phyloP scores from a whole-genome alignment of 768 basidiomycete genomes.

The Trametes elegans region DNA sequence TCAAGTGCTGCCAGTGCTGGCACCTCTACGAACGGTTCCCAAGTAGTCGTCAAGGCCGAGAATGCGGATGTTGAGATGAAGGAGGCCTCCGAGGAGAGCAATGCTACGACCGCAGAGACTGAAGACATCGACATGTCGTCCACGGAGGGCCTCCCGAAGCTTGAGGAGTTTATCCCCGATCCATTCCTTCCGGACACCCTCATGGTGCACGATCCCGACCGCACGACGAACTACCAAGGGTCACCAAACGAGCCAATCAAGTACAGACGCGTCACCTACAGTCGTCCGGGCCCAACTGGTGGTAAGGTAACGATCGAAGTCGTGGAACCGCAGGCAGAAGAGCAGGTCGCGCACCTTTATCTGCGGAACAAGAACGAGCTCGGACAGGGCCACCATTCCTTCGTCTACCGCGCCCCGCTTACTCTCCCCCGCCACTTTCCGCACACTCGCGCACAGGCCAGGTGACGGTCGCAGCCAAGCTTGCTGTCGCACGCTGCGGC shows the following conservation, averaged over 20 bases:
- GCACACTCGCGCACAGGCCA: constrained; percentile 23
- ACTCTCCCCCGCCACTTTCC: constrained; percentile 42
- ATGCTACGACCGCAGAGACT: no score
- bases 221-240: background rate
- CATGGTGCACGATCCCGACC: constrained; percentile 25
- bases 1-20: no score
- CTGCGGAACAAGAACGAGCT: constrained; percentile 36
- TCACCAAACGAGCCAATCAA: background rate
- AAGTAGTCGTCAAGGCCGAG: background rate
- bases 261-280: constrained; percentile 21
- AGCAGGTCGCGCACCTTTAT: constrained; percentile 44
- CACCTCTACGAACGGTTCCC: background rate
- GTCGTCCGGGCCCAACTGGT: background rate
- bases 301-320: background rate
- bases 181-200: constrained; percentile 27
- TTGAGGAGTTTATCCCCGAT: constrained; percentile 28
- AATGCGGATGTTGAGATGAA: background rate
- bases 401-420: constrained; percentile 49
- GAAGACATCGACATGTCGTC: constrained; percentile 7
- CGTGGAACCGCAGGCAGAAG: background rate
- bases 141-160: constrained; percentile 22
- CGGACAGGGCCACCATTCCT: constrained; percentile 53
- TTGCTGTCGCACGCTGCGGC: constrained; percentile 1
- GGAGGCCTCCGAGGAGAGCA: background rate
- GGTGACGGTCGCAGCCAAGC: constrained; percentile 32